phyloP scores from a whole-genome alignment of 1,284 basidiomycete genomes.

The Rhodotorula sp. region DNA sequence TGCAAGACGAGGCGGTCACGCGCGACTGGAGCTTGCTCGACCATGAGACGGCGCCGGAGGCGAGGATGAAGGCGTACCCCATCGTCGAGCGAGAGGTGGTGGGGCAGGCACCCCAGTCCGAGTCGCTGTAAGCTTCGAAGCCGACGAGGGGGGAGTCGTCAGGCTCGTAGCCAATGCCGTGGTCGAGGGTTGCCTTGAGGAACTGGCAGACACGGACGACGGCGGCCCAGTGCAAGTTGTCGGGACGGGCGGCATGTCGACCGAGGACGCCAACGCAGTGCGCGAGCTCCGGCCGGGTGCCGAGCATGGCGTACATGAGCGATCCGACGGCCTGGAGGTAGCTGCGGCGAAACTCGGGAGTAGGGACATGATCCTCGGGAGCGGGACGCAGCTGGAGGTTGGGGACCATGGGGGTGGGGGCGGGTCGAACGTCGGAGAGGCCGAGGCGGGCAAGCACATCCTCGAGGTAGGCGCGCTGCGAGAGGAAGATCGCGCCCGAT shows the following conservation, averaged over 20 bases:
- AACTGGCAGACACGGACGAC: constrained; percentile 48
- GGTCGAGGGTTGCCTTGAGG: constrained; percentile 44
- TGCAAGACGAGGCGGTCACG: constrained; percentile 50
- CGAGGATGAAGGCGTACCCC: constrained; percentile 49
- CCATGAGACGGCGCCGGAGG: constrained; percentile 50
- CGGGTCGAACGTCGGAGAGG: no score
- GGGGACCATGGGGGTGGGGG: constrained; percentile 33
- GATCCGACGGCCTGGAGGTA: constrained; percentile 42
- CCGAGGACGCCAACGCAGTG: constrained; percentile 46
- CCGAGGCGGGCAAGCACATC: no score
- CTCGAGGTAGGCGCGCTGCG: constrained; percentile 36
- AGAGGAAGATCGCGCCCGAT: constrained; percentile 46
- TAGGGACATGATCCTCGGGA: not conserved
- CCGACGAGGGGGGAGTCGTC: constrained; percentile 7
- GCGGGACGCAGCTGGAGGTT: constrained; percentile 19
- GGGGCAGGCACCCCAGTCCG: constrained; percentile 37
- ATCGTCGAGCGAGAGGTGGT: constrained; percentile 49
- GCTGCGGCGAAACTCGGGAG: not conserved
- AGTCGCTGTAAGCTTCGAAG: constrained; percentile 17
- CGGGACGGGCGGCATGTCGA: constrained; percentile 45
- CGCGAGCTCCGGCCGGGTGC: constrained; percentile 48
- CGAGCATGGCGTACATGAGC: constrained; percentile 48
- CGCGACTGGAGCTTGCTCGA: constrained; percentile 50
- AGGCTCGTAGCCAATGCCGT: constrained; percentile 33
- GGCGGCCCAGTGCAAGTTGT: constrained; percentile 42